Evolutionary conservation across 805 yeast species (phyloP).

Genomic region (Yarrowia sp.): DNA sequence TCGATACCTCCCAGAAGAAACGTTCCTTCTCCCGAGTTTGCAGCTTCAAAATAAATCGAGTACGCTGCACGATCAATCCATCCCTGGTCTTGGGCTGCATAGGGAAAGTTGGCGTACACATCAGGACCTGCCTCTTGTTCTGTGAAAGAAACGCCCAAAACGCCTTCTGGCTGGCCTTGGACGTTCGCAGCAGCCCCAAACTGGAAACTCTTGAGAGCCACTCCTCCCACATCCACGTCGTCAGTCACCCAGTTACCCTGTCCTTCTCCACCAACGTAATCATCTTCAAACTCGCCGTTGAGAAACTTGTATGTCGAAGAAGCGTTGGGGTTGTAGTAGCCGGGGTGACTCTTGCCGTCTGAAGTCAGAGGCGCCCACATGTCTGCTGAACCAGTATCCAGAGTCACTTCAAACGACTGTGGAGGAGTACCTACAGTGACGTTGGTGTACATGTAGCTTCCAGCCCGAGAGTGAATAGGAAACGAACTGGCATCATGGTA

Average conservation of each 20-base stretch:
- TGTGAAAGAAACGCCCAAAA: background rate
- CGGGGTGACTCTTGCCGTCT: background rate
- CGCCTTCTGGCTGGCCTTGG: background rate
- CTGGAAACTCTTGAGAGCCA: background rate
- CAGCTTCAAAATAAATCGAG: background rate
- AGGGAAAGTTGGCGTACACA: background rate
- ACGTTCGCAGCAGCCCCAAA: background rate
- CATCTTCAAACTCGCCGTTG: background rate
- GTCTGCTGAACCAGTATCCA: slow-evolving; percentile 3
- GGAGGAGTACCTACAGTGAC: slow-evolving; percentile 5
- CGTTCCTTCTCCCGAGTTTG: background rate
- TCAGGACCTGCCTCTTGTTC: background rate
- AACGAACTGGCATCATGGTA: background rate
- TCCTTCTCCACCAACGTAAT: background rate
- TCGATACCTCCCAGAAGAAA: slow-evolving; percentile 1
- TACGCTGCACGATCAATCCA: background rate
- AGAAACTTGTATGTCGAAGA: background rate
- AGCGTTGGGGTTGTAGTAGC: background rate
- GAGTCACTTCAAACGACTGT: slow-evolving; percentile 1
- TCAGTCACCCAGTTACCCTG: background rate
- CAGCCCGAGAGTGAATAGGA: background rate
- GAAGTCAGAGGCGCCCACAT: background rate
- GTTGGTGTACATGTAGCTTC: slow-evolving; percentile 2
- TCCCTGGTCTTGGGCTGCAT: background rate
- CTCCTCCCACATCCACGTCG: background rate